Base-by-base conservation (phyloP, 805 yeast genomes). In the Ogataea paraovalis region DNA sequence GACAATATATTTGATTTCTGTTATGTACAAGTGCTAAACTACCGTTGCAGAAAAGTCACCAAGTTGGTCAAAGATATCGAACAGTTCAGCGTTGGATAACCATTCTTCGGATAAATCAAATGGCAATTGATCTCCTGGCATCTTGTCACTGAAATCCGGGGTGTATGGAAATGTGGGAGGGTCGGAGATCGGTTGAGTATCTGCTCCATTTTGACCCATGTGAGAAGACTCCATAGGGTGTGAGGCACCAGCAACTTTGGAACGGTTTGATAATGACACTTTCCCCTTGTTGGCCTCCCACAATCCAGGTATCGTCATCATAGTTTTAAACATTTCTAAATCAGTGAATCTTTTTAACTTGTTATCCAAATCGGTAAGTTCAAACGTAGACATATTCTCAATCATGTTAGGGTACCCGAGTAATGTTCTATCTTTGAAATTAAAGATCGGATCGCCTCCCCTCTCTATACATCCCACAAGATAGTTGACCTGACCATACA, bases 391-490 rank as follows among this genome's bases (percentile, higher is more conserved):
- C 20, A 41, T 21, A 4, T 33, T 21, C 20, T 47, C 53, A 19
- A 53, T 23, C 39, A 45, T 28, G 47, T 47, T 45, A 21, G 43
- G 30, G n/a, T 43, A 32, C 1, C 43, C 36, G 13, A 20, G 18
- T 36, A 47, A 37, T 1, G 41, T 25, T 2, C 47, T 41, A 32
- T 41, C 44, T 8, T 39, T 43, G 33, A 51, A 48, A 21, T 53
- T 45, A 34, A 56, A 55, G 23, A 57, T 39, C 0, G 59, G 57
- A 13, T 38, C 36, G 1, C 59, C 56, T 9, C 47, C 50, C 21
- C 44, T 49, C 32, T 53, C 56, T 28, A 55, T 22, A 44, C 56
- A 53, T 13, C 52, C 55, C 14, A 42, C 37, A 13, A 58, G 7
- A 40, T 47, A 51, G 18, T 33, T 41, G 43, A 40, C 46, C 3